A percentile compares a stretch with the other conserved stretches of the same genome.
Evolutionary conservation across 148 eudicot genomes (phyloP).

Genomic region (Rhododendron williamsianum): DNA sequence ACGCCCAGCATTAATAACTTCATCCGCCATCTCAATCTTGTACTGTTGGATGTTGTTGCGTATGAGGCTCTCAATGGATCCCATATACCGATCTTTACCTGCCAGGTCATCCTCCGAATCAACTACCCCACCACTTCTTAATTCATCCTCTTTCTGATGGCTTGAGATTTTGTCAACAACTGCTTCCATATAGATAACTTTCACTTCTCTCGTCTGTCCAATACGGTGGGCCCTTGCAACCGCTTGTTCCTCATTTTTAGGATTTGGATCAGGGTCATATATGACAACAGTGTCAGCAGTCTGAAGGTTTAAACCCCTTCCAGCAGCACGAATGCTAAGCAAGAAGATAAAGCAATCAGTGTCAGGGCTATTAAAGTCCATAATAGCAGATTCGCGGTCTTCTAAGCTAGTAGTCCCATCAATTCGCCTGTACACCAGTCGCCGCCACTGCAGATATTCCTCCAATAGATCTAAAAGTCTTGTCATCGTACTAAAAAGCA

Average conservation of each 20-base stretch:
- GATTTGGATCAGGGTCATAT: slow-evolving; percentile 99
- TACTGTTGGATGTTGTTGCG: slow-evolving; percentile 95
- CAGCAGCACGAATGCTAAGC: slow-evolving; percentile 98
- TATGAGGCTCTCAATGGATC: slow-evolving; percentile 91
- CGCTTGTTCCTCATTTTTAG: slow-evolving; percentile 97
- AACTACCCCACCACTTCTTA: slow-evolving; percentile 64
- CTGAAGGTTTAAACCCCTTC: slow-evolving; percentile 95
- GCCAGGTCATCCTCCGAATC: slow-evolving; percentile 96
- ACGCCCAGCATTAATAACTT: slow-evolving; percentile 97
- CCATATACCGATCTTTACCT: slow-evolving; percentile 94
- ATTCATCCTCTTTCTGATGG: slow-evolving; percentile 90
- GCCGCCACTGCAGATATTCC: slow-evolving; percentile 96
- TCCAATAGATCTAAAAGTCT: slow-evolving; percentile 89
- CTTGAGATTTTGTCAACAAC: slow-evolving; percentile 90
- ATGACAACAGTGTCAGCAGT: slow-evolving; percentile 93
- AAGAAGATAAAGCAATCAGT: slow-evolving; percentile 90
- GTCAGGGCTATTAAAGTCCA: slow-evolving; percentile 75
- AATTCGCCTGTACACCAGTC: slow-evolving; percentile 82
- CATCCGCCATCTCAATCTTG: slow-evolving; percentile 99
- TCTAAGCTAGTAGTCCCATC: slow-evolving; percentile 97
- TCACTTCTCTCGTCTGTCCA: slow-evolving; percentile 97
- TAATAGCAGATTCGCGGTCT: slow-evolving; percentile 94
- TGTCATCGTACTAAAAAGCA: slow-evolving; percentile 98
- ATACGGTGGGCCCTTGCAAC: slow-evolving; percentile 99
- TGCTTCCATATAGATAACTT: slow-evolving; percentile 95